Evolutionary conservation across 116 monocot species (phyloP), one percentile per base, ranked within the genome.

Genomic region (Zostera marina): DNA sequence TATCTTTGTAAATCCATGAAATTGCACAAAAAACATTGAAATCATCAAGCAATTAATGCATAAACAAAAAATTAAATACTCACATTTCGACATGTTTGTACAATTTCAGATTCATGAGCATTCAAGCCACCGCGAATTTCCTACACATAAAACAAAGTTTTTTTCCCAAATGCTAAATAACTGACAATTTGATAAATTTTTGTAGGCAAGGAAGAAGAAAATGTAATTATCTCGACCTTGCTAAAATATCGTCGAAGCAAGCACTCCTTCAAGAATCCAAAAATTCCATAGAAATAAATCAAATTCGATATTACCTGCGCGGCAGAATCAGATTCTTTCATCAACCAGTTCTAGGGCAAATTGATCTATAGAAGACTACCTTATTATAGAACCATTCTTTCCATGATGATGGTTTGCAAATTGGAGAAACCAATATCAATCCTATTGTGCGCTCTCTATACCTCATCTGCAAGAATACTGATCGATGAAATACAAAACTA

Each of bases 381-480:
- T 96, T 96, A 72, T 80, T 85, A 22, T 82, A 85, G 14, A 89
- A 67, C 96, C 96, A 96, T 56, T 96, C 96, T 1, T 80, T 76
- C 96, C 96, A 96, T 1, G 96, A 83, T 13, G 96, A 89, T 41
- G 85, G 62, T 74, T 78, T 82, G 68, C 96, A 89, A 38, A 89
- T 56, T 59, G 96, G 96, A 11, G 96, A 96, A n/a, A 96, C 80
- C 19, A 96, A 68, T 39, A 96, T 80, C 63, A 96, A 65, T 47
- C 89, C 96, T 61, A 75, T 66, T 40, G 82, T 80, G 20, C 96
- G 79, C 19, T 96, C 77, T 60, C 76, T 75, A 56, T 85, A 74
- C 65, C 70, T 91, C 32, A 70, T 68, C 91, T 91, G 71, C 47
- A 58, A 68, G 9, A 19, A 47, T 11, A 32, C 32, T 32, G 5